Percentiles rank a stretch among this genome's conserved stretches.
phyloP scores from a whole-genome alignment of 495 filamentous ascomycete genomes.

The Lasiosphaeriaceae sp. region DNA sequence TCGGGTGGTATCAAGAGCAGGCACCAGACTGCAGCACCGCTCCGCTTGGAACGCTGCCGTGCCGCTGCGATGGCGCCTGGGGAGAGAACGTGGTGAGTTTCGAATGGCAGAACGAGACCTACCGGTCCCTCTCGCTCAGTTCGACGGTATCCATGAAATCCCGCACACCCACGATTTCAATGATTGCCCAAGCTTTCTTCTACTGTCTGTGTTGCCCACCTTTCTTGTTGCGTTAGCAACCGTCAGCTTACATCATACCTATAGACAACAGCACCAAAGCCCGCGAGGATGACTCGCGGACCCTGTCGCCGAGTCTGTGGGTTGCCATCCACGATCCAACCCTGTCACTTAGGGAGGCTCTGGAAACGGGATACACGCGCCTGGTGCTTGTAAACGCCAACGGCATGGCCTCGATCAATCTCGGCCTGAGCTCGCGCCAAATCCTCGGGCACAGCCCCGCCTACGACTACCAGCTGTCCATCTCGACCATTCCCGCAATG shows the following conservation, averaged over 20 bases:
- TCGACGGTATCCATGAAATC: neutral
- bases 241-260: no score
- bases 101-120: no score
- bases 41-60: neutral
- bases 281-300: conserved; percentile 2
- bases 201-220: neutral
- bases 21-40: conserved; percentile 3
- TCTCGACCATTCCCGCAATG: conserved; percentile 11
- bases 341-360: conserved; percentile 8
- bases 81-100: neutral
- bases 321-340: conserved; percentile 19
- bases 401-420: conserved; percentile 14
- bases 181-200: neutral
- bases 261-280: conserved; percentile 13
- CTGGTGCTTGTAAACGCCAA: conserved; percentile 19
- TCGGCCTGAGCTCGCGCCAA: conserved; percentile 11
- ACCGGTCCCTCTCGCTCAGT: neutral
- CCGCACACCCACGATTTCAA: neutral
- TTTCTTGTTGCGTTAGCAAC: neutral
- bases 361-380: conserved; percentile 8
- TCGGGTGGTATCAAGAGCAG: conserved; percentile 12
- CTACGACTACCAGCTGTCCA: conserved; percentile 14
- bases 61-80: conserved; percentile 5
- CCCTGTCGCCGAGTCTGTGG: conserved; percentile 14
- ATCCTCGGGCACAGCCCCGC: conserved; percentile 3